Evolutionary conservation across 441 rosid species (phyloP), one percentile per base, ranked within the genome.

Genomic region (Isatis lusitanica): DNA sequence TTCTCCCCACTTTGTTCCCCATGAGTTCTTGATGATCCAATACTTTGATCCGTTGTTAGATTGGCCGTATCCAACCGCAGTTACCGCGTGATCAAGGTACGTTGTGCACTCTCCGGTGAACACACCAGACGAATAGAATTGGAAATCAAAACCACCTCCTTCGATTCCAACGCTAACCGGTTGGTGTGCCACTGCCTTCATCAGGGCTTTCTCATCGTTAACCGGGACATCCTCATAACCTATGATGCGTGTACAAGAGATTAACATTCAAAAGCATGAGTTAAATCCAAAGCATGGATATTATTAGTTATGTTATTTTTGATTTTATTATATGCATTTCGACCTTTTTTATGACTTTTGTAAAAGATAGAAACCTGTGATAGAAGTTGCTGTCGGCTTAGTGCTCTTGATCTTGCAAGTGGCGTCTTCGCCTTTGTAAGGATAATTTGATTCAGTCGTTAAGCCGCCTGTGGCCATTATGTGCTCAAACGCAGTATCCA

Each of bases 1-100:
- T 53, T 85, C 88, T 2, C 88, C 84, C 88, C 85, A 85, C 9
- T 44, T 28, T 3, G 67, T 38, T 8, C 86, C 81, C 78, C 81
- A 78, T 8, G 81, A 78, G 3, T 78, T 78, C 42, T 78, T 78
- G 2, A 78, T 12, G 78, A 74, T 67, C 81, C 81, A 78, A 69
- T 78, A 73, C 67, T 78, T 73, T 33, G 26, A 38, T 64, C 78
- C 75, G 6, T 57, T 59, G 0, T 0, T 48, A 0, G 66, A 31
- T 69, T 17, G 9, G 5, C 68, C 75, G 21, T 78, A 78, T 48
- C 81, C 81, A 31, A 78, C 24, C 0, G 43, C 71, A 62, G 81
- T 56, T 57, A 83, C 83, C 0, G 66, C 83, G 11, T 85, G 88
- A 73, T 83, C 47, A 7, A 75, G 68, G 17, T 67, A 0, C 4